Base-by-base conservation (phyloP, 1,284 basidiomycete species). In the Ceraceosorus bombacis region DNA sequence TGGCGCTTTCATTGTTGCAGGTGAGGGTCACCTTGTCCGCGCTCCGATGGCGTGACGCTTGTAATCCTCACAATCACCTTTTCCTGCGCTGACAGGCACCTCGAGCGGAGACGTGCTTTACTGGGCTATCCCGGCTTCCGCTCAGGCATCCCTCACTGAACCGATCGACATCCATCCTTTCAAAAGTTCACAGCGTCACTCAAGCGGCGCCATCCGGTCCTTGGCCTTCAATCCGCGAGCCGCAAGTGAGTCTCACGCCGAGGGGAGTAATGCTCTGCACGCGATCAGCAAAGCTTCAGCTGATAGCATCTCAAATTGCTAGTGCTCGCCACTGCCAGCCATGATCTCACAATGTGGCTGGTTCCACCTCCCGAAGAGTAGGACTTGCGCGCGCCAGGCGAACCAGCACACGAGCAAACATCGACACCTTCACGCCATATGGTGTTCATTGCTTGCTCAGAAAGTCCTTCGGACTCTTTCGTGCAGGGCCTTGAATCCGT, bases 201-300 rank as follows among this genome's bases (percentile, higher is more conserved):
- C 70, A 43, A 66, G 65, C 4, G 58, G 38, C 46, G 54, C 59
- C 4, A 41, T 64, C 2, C 64, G 72, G 12, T 62, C 67, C 6
- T 66, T 75, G 0, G 73, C 68, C 3, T 76, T 76, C 65, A 76
- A 72, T 48, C 74, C 72, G 1, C 55, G 70, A 41, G 57, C 62
- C 50, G 72, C 74, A 13, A 68, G 72, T 73, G 61, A 66, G 72
- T 73, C 8, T 13, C 12, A 58, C 27, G 12, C 2, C 55, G 9
- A 5, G 7, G 39, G 27, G 37, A 49, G 8, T 6, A 38, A 12
- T 56, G 17, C 15, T 2, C 38, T 50, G 5, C 15, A 5, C n/a
- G 4, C 27, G 10, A 60, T 6, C 15, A 15, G 15, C 36, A 9
- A 4, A 5, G 7, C 62, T 37, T 12, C 40, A 39, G 27, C 27